Evolutionary conservation across 2,329 filamentous ascomycete species (phyloP), one percentile per base, ranked within the genome.

Genomic region (Myriosclerotinia scirpicola): DNA sequence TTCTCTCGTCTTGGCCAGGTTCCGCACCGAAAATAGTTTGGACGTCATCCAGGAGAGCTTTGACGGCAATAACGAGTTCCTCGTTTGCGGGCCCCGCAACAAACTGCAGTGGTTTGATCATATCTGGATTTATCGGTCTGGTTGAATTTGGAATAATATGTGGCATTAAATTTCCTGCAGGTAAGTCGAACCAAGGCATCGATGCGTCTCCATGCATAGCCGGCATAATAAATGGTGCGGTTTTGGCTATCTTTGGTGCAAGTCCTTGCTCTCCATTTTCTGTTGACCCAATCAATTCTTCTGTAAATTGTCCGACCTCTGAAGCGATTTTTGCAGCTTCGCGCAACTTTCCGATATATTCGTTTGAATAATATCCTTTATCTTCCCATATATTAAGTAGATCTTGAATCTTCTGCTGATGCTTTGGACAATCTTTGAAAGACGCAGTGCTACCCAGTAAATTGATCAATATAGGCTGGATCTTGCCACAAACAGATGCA

Each of bases 141-240:
- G 86, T 87, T 0, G 90, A 92, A 74, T 94, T 90, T 5, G 89
- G 90, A 50, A 90, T 85, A 68, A 96, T 87, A 66, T 90, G 88
- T 5, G 90, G 90, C 56, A 96, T 84, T 81, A 93, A 89, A 71
- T 91, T 94, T 2, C 87, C 90, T 1, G 92, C 92, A 0, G 92
- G 92, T 0, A 96, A 80, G 70, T 96, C 92, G 78, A 93, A 90
- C 85, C 90, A 96, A 0, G 90, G 87, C 5, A 84, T 87, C 0
- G 85, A 84, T 1, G 83, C 79, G 74, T 96, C 91, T 52, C 93
- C 93, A 76, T 96, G 93, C 66, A 84, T 85, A 1, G 90, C 82
- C 26, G 93, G 93, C 77, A 96, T 84, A 38, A 89, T 78, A 73
- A 87, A 94, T 0, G 90, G 89, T 34, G 89, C 82, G 8, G 53